phyloP scores from a whole-genome alignment of 1,284 basidiomycete species.

The Fomitiporia mediterranea region DNA sequence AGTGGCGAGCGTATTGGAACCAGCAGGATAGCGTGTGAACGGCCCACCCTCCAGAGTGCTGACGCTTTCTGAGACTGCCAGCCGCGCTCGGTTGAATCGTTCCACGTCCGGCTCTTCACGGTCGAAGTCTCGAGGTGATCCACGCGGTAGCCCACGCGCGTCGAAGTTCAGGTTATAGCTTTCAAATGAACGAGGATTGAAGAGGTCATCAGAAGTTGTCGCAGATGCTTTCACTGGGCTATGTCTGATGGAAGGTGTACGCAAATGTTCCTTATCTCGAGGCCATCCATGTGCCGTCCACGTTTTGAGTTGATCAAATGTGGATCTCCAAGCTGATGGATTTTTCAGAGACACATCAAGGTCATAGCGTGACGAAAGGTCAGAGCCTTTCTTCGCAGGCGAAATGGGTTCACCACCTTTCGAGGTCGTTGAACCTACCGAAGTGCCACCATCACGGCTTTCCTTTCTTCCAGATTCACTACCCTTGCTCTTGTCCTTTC shows the following conservation, averaged over 20 bases:
- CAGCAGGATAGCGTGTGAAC: slow-evolving; percentile 33
- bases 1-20: slow-evolving; percentile 26
- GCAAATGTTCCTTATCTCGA: not conserved
- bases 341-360: slow-evolving; percentile 46
- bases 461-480: not conserved
- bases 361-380: slow-evolving; percentile 50
- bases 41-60: slow-evolving; percentile 19
- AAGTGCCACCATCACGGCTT: not conserved
- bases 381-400: slow-evolving; percentile 29
- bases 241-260: not conserved
- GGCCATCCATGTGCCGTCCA: slow-evolving; percentile 15
- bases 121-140: slow-evolving; percentile 12
- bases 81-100: not conserved
- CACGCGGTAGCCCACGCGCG: slow-evolving; percentile 1
- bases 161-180: slow-evolving; percentile 8
- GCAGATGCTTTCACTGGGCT: not conserved
- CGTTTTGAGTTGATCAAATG: slow-evolving; percentile 3
- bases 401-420: slow-evolving; percentile 13
- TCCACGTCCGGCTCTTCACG: slow-evolving; percentile 1
- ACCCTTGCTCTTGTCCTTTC: not conserved
- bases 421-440: not conserved
- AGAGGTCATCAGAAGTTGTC: not conserved
- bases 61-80: not conserved
- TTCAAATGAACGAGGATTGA: slow-evolving; percentile 6
- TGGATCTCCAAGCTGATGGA: slow-evolving; percentile 31